Base-by-base conservation (phyloP, 768 basidiomycete species). In the Psilocybe cubensis region DNA sequence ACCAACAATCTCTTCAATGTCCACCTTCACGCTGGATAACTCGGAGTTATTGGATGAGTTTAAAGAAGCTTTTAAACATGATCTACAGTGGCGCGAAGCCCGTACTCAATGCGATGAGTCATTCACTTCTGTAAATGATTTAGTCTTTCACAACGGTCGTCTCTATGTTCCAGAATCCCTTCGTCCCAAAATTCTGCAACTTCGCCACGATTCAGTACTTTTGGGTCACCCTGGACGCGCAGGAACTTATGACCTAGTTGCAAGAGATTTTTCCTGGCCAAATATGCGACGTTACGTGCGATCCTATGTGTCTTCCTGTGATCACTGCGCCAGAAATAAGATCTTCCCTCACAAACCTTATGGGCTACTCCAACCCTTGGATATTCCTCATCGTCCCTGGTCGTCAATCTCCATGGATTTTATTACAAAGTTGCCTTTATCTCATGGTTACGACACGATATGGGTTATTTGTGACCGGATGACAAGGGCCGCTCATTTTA, bases 261-360 rank as follows among this genome's bases (percentile, higher is more conserved):
- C 31, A 0, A 64, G 70, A 4, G 66, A 79, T 40, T 82, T 74
- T 60, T 76, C 67, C 2, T 83, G 79, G 79, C 79, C 70, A 2
- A 63, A 66, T 1, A 60, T 74, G 27, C 44, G 51, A 25, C 57
- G 54, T 24, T 63, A 63, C 29, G 48, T 72, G 10, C 60, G 65
- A 3, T 25, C 51, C 23, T 74, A 75, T 46, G 69, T 79, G 18
- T 38, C 60, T 2, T 60, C 74, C 6, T 81, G 79, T 56, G 67
- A 72, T 8, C 47, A 61, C 2, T 81, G 79, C 59, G 52, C 47
- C 20, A 62, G 68, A 3, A 66, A 59, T 50, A 79, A 81, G 55
- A 38, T 65, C 2, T 47, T 60, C 11, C 66, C 68, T n/a, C 74
- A 77, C 55, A 63, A 70, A 33, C 74, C 75, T 11, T 75, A 74